Conservation (phyloP, 345 rosid species). For the Diplotaxis tenuifolia region DNA sequence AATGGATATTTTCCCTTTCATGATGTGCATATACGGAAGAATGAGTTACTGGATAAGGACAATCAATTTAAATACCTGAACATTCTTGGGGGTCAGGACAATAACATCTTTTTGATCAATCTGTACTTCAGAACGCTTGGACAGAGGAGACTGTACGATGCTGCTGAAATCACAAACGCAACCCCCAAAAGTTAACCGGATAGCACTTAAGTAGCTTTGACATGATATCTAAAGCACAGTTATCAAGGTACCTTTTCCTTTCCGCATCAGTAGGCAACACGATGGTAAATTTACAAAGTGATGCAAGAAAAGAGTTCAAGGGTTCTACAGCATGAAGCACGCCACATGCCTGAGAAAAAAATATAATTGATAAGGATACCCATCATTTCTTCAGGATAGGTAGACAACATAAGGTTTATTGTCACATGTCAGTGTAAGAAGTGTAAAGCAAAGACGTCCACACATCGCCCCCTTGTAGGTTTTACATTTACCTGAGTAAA, state of each 20-base stretch:
- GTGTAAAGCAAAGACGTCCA: constrained; percentile 8
- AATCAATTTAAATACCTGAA: constrained; percentile 60
- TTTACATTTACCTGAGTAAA: constrained; percentile 79
- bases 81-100: constrained; percentile 92
- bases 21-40: constrained; percentile 16
- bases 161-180: constrained; percentile 55
- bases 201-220: constrained; percentile 19
- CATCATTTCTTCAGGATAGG: constrained; percentile 13
- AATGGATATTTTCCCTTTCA: neutral
- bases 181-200: constrained; percentile 13
- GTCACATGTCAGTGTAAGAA: neutral
- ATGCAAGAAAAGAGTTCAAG: constrained; percentile 91
- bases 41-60: constrained; percentile 4
- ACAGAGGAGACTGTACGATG: constrained; percentile 65
- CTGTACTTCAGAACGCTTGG: constrained; percentile 69
- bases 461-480: constrained; percentile 3
- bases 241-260: constrained; percentile 59
- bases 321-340: constrained; percentile 96
- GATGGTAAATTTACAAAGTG: constrained; percentile 91
- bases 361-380: neutral
- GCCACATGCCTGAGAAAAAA: constrained; percentile 82
- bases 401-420: constrained; percentile 10
- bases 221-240: constrained; percentile 5
- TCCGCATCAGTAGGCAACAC: constrained; percentile 76
- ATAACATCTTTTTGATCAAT: constrained; percentile 73